Evolutionary conservation across 805 yeast species (phyloP).

Genomic region (Lachancea fermentati): DNA sequence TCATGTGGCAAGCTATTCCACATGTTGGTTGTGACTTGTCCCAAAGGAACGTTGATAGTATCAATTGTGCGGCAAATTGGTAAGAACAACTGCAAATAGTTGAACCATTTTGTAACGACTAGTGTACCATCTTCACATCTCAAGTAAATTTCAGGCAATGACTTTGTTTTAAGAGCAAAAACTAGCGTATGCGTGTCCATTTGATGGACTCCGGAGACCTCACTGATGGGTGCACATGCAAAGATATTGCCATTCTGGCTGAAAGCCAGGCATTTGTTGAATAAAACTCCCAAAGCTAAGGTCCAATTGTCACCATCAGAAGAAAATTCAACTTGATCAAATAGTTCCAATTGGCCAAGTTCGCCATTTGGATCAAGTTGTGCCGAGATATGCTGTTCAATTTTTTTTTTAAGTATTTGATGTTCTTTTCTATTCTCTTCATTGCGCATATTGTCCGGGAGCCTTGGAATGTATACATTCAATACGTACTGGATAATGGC

Average conservation of each 20-base stretch:
- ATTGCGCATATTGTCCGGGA: background rate
- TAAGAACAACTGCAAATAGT: constrained; percentile 19
- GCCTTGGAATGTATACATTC: constrained; percentile 8
- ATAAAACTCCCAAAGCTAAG: constrained; percentile 14
- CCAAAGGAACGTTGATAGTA: constrained; percentile 28
- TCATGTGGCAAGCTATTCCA: constrained; percentile 39
- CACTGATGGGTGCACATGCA: constrained; percentile 38
- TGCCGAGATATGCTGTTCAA: background rate
- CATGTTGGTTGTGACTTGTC: constrained; percentile 46
- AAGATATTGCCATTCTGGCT: constrained; percentile 25
- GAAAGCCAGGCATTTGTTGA: constrained; percentile 15
- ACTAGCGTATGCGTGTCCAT: constrained; percentile 26
- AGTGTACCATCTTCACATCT: constrained; percentile 30
- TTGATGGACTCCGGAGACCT: constrained; percentile 32
- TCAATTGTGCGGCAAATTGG: background rate
- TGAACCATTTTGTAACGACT: constrained; percentile 40
- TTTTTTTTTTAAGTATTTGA: constrained; percentile 3
- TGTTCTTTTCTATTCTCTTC: constrained; percentile 4
- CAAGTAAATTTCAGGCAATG: constrained; percentile 40
- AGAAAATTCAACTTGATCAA: constrained; percentile 40
- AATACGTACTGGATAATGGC: constrained; percentile 18
- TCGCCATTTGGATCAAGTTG: background rate
- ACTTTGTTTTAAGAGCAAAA: constrained; percentile 36
- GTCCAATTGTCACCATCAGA: constrained; percentile 42
- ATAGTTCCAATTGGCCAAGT: constrained; percentile 23